phyloP scores from a whole-genome alignment of 2,329 filamentous ascomycete species.

The Parafenestella ontariensis region DNA sequence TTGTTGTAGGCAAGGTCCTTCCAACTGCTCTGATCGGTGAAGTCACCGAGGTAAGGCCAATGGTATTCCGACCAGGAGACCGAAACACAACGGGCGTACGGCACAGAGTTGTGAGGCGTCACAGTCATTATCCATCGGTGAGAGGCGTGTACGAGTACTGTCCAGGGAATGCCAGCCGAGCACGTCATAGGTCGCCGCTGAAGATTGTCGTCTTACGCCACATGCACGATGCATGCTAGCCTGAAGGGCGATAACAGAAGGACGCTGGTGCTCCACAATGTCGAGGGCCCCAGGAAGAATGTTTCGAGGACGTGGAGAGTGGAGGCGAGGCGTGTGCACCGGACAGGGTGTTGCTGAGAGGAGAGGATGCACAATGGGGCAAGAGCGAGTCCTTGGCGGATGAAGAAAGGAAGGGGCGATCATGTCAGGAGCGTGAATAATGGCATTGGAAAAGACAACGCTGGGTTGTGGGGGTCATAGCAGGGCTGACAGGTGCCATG shows the following conservation, averaged over 20 bases:
- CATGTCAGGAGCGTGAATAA: too few species aligned
- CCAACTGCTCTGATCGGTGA: not conserved
- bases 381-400: not conserved
- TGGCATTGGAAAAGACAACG: too few species aligned
- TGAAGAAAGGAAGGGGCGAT: not conserved
- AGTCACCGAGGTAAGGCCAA: not conserved
- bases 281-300: not conserved
- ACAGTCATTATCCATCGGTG: not conserved
- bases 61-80: not conserved
- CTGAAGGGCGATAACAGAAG: not conserved
- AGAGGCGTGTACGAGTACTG: not conserved
- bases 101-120: not conserved
- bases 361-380: not conserved
- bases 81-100: not conserved
- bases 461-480: not conserved
- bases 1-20: not conserved
- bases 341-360: not conserved
- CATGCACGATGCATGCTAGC: not conserved
- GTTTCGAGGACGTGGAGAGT: not conserved
- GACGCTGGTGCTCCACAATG: not conserved
- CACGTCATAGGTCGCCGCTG: not conserved
- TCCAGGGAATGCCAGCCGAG: not conserved
- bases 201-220: not conserved
- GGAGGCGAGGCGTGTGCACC: not conserved
- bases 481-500: not conserved